Evolutionary conservation across 192 early-diverging fungal species (phyloP), one percentile per base, ranked within the genome.

Genomic region (Haplosporangium gracile): DNA sequence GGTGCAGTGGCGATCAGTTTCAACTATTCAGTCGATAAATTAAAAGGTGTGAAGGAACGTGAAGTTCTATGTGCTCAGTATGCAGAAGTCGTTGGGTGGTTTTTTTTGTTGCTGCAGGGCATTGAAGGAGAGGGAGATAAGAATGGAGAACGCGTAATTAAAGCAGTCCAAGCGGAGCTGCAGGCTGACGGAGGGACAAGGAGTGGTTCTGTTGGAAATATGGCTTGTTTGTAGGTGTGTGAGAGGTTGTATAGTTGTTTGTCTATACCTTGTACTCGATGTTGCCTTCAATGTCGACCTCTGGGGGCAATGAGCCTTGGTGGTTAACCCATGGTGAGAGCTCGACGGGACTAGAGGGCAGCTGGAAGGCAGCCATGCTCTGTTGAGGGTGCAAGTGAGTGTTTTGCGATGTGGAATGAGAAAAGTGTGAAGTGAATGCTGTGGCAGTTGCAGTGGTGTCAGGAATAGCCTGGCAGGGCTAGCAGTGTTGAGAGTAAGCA

Each of bases 281-380:
- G 81, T 97, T 97, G 36, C 97, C 97, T 38, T 96, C 92, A 42
- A 87, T 79, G 80, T 98, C 97, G 34, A 95, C 82, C 82, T 98
- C 96, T 71, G 95, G 95, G 5, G 96, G 95, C 60, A 97, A 85
- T 53, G 78, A 84, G 6, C 82, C 87, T 53, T 81, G 84, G 49
- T 86, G 84, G 68, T 86, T 86, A 51, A 70, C 68, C 84, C 84
- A 86, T 55, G 84, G 84, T 29, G 84, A 86, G 4, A 70, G 22
- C 15, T 86, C 84, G 9, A 78, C 36, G 0, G 76, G 70, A 11
- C 1, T 68, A 11, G 84, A 65, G 49, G 84, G 76, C 57, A 77
- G 71, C 63, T 80, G 84, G 60, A 86, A 86, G 29, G 76, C 60
- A 13, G 84, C 79, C 84, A 86, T 86, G 72, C 20, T 47, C 13